Base-by-base conservation (phyloP, 192 early-diverging fungal species). In the Coemansia sp. region DNA sequence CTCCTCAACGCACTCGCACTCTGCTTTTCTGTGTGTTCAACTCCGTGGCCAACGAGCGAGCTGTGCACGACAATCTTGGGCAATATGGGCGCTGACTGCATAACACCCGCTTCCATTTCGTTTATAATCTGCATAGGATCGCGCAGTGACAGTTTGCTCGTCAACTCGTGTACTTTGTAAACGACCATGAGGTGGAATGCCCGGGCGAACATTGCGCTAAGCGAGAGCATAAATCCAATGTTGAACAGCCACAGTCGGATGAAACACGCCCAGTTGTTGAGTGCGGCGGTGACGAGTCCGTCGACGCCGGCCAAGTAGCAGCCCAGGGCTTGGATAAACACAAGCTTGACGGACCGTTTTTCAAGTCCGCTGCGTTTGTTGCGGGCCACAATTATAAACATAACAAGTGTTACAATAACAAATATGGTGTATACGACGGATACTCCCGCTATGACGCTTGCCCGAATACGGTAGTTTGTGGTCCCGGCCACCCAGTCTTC, bases 191-290 rank as follows among this genome's bases (percentile, higher is more conserved):
- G 38, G 18, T 63, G 67, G 53, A 69, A 62, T 11, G 68, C 67
- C 47, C 73, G 73, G 13, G 73, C 73, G 5, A 62, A 66, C 63
- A 75, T 62, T 2, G 73, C 73, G 5, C 57, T 51, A 12, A 75
- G 53, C 37, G 64, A 70, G 5, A 76, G 32, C 11, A 69, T 45
- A 27, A 78, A 73, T 3, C 69, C 69, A 1, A 78, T 26, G 56
- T 69, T 72, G 39, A 69, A 68, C 6, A 72, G 57, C 75, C 75
- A 78, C 38, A 78, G 54, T 13, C 64, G 68, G 22, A 55, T 59
- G 26, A 78, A 72, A 32, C 75, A 78, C 14, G 70, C 62, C 66
- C 65, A 72, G 55, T 72, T 56, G 32, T 71, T 71, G 7, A 68
- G 32, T 14, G 69, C 75, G 13, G 69, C 59, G 1, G 61, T 68